phyloP scores from a whole-genome alignment of 1,284 basidiomycete species.

The Lentinus polychrous region DNA sequence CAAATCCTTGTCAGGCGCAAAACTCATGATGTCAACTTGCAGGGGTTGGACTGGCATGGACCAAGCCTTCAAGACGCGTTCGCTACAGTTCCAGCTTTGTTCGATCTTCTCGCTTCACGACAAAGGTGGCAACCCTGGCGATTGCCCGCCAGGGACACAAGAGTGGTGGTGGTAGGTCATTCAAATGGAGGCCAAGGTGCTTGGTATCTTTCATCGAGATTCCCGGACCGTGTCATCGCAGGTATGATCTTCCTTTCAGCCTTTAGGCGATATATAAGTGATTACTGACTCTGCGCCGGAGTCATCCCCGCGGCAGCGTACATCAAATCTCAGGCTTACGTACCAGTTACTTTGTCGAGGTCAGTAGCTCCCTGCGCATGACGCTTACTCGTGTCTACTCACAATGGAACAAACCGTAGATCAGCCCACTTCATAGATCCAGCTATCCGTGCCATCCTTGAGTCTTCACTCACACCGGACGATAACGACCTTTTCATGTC shows the following conservation, averaged over 20 bases:
- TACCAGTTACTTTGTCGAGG: slow-evolving; percentile 65
- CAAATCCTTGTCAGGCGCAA: background rate
- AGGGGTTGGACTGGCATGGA: slow-evolving; percentile 87
- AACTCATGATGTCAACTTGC: background rate
- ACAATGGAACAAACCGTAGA: slow-evolving; percentile 24
- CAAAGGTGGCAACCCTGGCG: slow-evolving; percentile 37
- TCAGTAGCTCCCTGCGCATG: slow-evolving; percentile 13
- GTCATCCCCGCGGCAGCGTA: slow-evolving; percentile 72
- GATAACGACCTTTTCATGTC: slow-evolving; percentile 83
- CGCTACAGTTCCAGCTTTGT: slow-evolving; percentile 46
- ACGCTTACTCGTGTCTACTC: background rate
- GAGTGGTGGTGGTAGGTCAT: slow-evolving; percentile 72
- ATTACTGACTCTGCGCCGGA: slow-evolving; percentile 18
- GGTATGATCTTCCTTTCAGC: slow-evolving; percentile 28
- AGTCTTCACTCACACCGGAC: slow-evolving; percentile 69
- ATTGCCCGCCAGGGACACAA: slow-evolving; percentile 28
- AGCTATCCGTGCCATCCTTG: slow-evolving; percentile 59
- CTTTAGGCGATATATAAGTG: slow-evolving; percentile 9
- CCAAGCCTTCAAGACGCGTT: slow-evolving; percentile 62
- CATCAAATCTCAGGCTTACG: slow-evolving; percentile 81
- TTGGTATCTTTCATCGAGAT: slow-evolving; percentile 72
- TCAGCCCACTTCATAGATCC: slow-evolving; percentile 79
- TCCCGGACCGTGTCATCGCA: slow-evolving; percentile 70
- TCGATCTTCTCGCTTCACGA: slow-evolving; percentile 31
- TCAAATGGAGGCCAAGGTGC: slow-evolving; percentile 92